Percentiles rank a stretch among this genome's conserved stretches.
Conservation (phyloP, 2,329 filamentous ascomycete species). For the Colletotrichum cuscutae region DNA sequence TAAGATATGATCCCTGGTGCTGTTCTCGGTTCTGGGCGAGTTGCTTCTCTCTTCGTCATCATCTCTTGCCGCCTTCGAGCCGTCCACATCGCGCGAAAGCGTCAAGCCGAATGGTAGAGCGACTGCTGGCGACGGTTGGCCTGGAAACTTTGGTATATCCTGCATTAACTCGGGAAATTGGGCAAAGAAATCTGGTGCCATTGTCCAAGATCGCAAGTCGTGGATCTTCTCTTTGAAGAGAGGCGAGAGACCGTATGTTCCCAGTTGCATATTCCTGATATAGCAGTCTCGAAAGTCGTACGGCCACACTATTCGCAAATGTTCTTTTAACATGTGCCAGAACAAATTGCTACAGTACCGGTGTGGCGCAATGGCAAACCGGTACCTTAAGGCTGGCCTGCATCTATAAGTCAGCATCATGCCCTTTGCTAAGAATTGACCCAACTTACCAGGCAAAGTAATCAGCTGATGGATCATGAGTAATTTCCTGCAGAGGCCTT, state of each 20-base stretch:
- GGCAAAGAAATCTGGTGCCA: conserved; percentile 41
- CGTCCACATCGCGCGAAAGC: not conserved
- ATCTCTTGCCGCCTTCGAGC: not conserved
- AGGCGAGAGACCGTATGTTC: conserved; percentile 38
- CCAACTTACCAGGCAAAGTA: conserved; percentile 7
- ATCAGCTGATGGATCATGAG: conserved; percentile 7
- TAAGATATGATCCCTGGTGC: not conserved
- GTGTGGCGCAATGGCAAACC: conserved; percentile 42
- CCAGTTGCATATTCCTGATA: conserved; percentile 36
- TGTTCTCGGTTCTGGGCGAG: too few species aligned
- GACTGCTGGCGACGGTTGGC: not conserved
- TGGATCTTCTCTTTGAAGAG: conserved; percentile 38
- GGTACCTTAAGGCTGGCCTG: conserved; percentile 44
- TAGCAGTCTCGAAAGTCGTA: conserved; percentile 42
- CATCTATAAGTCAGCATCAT: not conserved
- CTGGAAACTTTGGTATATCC: conserved; percentile 42
- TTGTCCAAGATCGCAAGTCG: conserved; percentile 43
- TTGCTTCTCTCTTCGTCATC: not conserved
- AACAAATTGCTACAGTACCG: conserved; percentile 44
- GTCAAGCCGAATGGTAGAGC: not conserved
- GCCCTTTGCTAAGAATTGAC: too few species aligned
- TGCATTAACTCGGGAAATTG: conserved; percentile 40
- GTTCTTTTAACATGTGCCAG: conserved; percentile 40
- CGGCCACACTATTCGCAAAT: conserved; percentile 39
- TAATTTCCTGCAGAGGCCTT: conserved; percentile 1